Evolutionary conservation across 352 stramenopile genomes (phyloP).

Genomic region (Pythium aquatile): DNA sequence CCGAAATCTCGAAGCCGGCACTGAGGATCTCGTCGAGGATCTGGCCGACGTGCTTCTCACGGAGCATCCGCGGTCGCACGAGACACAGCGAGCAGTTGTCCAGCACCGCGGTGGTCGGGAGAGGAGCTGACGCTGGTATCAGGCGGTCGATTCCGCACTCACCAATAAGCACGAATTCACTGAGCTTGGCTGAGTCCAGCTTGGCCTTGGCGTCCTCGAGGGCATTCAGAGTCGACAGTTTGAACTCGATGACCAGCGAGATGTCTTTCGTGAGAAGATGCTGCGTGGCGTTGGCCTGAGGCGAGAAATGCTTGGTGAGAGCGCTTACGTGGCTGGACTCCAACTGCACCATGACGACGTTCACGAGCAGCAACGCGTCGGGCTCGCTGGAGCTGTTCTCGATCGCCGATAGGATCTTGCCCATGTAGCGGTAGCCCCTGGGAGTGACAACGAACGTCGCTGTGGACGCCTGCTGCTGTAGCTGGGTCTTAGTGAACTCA

Average conservation of each 20-base stretch:
- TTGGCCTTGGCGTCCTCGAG: slow-evolving; percentile 28
- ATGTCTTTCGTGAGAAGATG: slow-evolving; percentile 39
- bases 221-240: slow-evolving; percentile 28
- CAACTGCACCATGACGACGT: slow-evolving; percentile 52
- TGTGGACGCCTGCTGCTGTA: slow-evolving; percentile 37
- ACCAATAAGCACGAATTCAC: slow-evolving; percentile 23
- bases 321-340: slow-evolving; percentile 33
- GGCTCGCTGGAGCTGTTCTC: slow-evolving; percentile 29
- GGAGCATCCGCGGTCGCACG: slow-evolving; percentile 55
- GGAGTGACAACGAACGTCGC: slow-evolving; percentile 53
- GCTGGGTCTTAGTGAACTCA: slow-evolving; percentile 47
- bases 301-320: slow-evolving; percentile 12
- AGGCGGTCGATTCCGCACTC: slow-evolving; percentile 29
- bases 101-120: slow-evolving; percentile 52
- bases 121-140: slow-evolving; percentile 1
- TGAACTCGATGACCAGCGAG: slow-evolving; percentile 50
- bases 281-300: slow-evolving; percentile 21
- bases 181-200: slow-evolving; percentile 25
- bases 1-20: slow-evolving; percentile 88
- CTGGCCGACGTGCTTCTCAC: slow-evolving; percentile 58
- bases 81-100: slow-evolving; percentile 70
- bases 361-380: slow-evolving; percentile 30
- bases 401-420: slow-evolving; percentile 43
- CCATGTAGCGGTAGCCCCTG: slow-evolving; percentile 46
- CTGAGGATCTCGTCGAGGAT: slow-evolving; percentile 81